phyloP scores from a whole-genome alignment of 305 asterid genomes.

The Solanum hybrid region DNA sequence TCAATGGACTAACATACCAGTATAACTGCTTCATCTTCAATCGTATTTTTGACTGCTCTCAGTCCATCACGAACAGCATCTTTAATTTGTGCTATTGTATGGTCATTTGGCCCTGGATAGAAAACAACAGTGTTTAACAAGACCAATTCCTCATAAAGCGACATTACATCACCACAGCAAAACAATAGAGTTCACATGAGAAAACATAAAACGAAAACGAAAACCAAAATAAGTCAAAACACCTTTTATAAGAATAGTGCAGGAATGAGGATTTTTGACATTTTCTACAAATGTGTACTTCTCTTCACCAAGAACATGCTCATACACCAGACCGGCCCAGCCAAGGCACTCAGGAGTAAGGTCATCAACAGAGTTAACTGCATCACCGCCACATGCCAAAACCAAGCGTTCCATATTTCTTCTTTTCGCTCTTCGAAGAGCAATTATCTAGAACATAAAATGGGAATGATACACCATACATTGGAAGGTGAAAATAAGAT shows the following conservation, averaged over 20 bases:
- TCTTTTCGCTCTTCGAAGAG: conserved; percentile 92
- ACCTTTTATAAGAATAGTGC: conserved; percentile 97
- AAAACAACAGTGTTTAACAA: not conserved
- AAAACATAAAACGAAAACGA: not conserved
- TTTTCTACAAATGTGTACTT: conserved; percentile 93
- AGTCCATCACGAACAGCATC: conserved; percentile 99
- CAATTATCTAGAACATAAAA: conserved; percentile 54
- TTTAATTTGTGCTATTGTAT: conserved; percentile 98
- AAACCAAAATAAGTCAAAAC: conserved; percentile 2
- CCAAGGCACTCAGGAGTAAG: conserved; percentile 85
- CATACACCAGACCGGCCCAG: conserved; percentile 97
- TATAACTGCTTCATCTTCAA: conserved; percentile 94
- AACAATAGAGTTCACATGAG: not conserved
- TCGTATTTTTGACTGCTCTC: conserved; percentile 87
- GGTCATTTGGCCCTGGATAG: conserved; percentile 89
- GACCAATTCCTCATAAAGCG: not conserved
- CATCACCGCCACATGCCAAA: conserved; percentile 98
- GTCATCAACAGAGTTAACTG: conserved; percentile 94
- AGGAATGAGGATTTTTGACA: conserved; percentile 85
- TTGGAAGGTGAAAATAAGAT: not conserved
- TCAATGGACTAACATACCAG: conserved; percentile 40
- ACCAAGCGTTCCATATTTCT: conserved; percentile 95
- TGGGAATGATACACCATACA: not conserved
- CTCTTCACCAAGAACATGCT: conserved; percentile 96
- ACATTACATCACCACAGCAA: not conserved